Evolutionary conservation across 2,329 filamentous ascomycete species (phyloP).

Genomic region (Didymella exigua): DNA sequence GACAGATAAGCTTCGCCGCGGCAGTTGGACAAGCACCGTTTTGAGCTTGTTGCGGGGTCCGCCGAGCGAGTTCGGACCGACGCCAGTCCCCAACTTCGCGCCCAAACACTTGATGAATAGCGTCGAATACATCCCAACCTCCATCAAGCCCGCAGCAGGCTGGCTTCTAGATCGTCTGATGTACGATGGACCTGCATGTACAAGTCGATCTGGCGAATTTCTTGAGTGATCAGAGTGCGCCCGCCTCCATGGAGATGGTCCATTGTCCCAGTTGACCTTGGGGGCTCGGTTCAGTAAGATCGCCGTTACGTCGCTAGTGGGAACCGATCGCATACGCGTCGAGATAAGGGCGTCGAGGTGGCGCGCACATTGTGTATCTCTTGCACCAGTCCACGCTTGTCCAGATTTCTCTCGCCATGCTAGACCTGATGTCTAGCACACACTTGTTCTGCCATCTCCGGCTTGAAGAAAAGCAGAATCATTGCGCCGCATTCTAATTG

Average conservation of each 20-base stretch:
- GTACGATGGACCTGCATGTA: not conserved
- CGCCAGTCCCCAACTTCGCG: not conserved
- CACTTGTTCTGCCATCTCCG: not conserved
- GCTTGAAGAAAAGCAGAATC: not conserved
- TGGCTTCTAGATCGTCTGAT: not conserved
- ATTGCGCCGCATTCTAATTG: not conserved
- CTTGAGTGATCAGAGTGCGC: not conserved
- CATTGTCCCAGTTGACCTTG: not conserved
- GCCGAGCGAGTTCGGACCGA: constrained; percentile 2
- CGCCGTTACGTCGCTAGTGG: constrained; percentile 6
- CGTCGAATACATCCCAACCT: too few relatives aligned
- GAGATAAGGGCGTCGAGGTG: constrained; percentile 2
- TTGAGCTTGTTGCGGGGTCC: constrained; percentile 1
- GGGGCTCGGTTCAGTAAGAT: not conserved
- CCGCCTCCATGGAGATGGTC: not conserved
- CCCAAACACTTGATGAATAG: not conserved
- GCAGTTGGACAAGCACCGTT: not conserved
- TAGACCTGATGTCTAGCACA: not conserved
- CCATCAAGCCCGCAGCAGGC: not conserved
- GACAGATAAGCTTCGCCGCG: constrained; percentile 5
- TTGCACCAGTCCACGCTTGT: not conserved
- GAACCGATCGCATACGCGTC: not conserved
- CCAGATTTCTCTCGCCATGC: not conserved
- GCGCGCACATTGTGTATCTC: constrained; percentile 3
- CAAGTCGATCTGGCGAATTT: not conserved